Percentiles rank a stretch among this genome's conserved stretches.
phyloP scores from a whole-genome alignment of 768 basidiomycete genomes.

The Hydnomerulius pinastri region DNA sequence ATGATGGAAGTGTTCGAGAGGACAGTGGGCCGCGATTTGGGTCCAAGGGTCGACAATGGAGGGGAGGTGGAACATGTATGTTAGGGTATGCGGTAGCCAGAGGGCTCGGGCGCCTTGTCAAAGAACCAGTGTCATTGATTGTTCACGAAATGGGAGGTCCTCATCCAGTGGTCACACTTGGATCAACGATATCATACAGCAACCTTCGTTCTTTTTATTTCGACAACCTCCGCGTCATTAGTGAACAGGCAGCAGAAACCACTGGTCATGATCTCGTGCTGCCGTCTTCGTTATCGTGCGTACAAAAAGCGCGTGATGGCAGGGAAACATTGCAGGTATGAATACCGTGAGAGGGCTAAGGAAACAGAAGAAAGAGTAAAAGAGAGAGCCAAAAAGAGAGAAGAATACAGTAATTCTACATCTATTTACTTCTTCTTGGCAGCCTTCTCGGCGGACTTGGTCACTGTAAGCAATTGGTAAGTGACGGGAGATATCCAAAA shows the following conservation, averaged over 20 bases:
- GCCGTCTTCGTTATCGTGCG: slow-evolving; percentile 44
- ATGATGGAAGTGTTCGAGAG: slow-evolving; percentile 96
- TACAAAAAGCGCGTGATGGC: slow-evolving; percentile 47
- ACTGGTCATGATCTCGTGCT: slow-evolving; percentile 24
- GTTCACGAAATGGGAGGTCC: too few relatives aligned
- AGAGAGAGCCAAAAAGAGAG: slow-evolving; percentile 46
- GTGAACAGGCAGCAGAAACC: slow-evolving; percentile 3
- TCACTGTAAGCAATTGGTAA: slow-evolving; percentile 51
- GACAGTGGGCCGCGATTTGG: slow-evolving; percentile 83
- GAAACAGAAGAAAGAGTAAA: slow-evolving; percentile 44
- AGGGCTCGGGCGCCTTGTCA: too few relatives aligned
- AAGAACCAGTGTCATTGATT: too few relatives aligned
- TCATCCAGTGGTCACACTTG: not conserved
- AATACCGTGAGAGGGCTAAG: slow-evolving; percentile 26
- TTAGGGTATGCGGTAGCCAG: not conserved
- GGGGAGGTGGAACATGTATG: slow-evolving; percentile 54
- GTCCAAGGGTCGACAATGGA: slow-evolving; percentile 52
- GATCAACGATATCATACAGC: not conserved
- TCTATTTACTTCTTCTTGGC: slow-evolving; percentile 94
- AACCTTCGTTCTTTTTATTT: slow-evolving; percentile 2
- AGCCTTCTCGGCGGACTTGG: slow-evolving; percentile 96
- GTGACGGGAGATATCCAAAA: not conserved
- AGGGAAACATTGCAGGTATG: slow-evolving; percentile 40
- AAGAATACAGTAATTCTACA: slow-evolving; percentile 70
- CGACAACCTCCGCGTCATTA: slow-evolving; percentile 7